Evolutionary conservation across 768 basidiomycete genomes (phyloP), one percentile per base, ranked within the genome.

Genomic region (Hypsizygus marmoreus): DNA sequence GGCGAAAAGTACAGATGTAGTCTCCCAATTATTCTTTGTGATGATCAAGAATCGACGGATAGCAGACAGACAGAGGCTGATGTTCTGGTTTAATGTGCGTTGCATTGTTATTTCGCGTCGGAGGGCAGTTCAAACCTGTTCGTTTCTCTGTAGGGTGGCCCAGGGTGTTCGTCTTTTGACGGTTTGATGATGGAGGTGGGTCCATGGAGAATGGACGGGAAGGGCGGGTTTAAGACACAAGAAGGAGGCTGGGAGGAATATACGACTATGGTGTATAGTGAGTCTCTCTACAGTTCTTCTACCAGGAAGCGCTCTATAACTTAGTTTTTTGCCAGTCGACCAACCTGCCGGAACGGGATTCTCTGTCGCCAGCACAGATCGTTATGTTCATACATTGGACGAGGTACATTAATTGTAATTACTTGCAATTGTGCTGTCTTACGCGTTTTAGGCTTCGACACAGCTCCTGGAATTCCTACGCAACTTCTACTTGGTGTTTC

Each of bases 131-230:
- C 10, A 23, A 17, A 12, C 46, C 30, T 32, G 45, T 25, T 20
- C 38, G 14, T 50, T 37, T 17, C 31, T 34, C 51, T 50, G 13
- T 56, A 95, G 91, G 94, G 93, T 14, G 95, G 95, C 1, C 95
- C 95, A 14, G 97, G 97, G 22, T 98, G 97, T 65, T 97, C 94
- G 0, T 93, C 91, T 1, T 97, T 98, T 61, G 95, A 98, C 57
- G 95, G 95, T 2, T 76, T 94, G 13, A 88, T 98, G 86, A 95
- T 98, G 92, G 95, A 98, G 58, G 76, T 95, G n/a, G 95, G 95
- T 0, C 95, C 95, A 4, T 95, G 92, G 82, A 80, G 80, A 53
- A 68, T 86, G 66, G 87, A 91, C 57, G 78, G 82, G 41, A 71
- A 81, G 12, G 84, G 88, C 44, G 79, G 85, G 3, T 77, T 95